These are phyloP conservation scores for Selaginella tamariscina DNA, from an alignment of 75 land plant species.

Conservation along the genomic window DNA sequence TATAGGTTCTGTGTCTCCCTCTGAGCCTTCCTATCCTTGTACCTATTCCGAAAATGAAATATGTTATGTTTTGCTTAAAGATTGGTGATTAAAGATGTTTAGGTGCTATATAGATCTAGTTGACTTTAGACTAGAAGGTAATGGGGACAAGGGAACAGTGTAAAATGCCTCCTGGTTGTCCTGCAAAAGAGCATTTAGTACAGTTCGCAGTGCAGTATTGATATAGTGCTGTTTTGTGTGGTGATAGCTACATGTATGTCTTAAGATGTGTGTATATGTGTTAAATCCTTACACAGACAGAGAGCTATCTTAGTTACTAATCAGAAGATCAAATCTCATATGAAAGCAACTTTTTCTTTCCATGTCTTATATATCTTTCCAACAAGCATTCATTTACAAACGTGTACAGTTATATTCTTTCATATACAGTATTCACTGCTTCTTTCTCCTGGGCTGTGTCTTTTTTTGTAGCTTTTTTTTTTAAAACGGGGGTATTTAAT, in stretches of 20 bases:
- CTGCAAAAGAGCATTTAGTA: not conserved
- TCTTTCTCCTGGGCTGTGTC: not conserved
- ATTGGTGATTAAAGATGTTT: too few species aligned
- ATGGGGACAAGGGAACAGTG: too few species aligned
- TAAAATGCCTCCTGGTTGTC: constrained; percentile 3
- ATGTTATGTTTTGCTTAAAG: too few species aligned
- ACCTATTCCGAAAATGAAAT: not conserved
- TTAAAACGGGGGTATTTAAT: not conserved
- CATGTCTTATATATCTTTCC: not conserved
- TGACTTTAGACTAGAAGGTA: too few species aligned
- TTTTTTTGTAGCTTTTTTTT: not conserved
- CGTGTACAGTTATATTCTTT: not conserved
- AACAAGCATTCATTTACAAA: not conserved
- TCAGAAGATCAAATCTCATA: not conserved
- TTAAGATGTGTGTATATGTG: too few species aligned
- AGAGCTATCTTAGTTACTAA: not conserved
- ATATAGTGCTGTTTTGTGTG: too few species aligned
- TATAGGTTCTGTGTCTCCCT: not conserved
- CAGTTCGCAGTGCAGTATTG: not conserved
- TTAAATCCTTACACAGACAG: not conserved
- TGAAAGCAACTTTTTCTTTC: not conserved
- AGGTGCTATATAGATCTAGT: too few species aligned
- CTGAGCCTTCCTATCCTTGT: not conserved
- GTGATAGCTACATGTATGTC: too few species aligned
- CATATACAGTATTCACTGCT: not conserved